Evolutionary conservation across 805 yeast species (phyloP), one percentile per base, ranked within the genome.

Genomic region (Lipomyces sp.): DNA sequence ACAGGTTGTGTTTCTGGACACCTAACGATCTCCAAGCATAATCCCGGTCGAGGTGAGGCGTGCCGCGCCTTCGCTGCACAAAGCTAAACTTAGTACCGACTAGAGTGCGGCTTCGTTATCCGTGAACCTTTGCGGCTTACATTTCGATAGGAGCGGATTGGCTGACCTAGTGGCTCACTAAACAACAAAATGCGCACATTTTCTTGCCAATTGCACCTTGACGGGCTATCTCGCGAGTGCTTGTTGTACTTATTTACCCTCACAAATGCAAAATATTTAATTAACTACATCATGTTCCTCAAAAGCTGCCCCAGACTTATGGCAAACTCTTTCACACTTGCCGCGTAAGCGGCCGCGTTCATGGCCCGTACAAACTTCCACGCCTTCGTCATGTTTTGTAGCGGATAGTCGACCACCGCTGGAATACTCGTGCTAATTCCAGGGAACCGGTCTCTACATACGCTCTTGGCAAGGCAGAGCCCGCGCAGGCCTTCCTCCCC

Each of bases 401-500:
- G 90, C 1, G 99, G 99, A 75, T 95, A 95, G 77, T 95, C 98
- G 59, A 95, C 80, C 1, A 94, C 92, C 50, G 86, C 85, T 1
- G 99, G 99, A 51, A 95, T 92, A 1, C 96, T 90, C 5, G 92
- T 86, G 24, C 74, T 68, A 13, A 95, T 82, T 71, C 91, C 85
- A 32, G 94, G 87, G 57, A 89, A 84, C 70, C 85, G 87, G 79
- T 95, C 98, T 81, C 85, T 89, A 67, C 97, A 92, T 2, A 95
- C 85, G 55, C 96, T 87, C 75, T 95, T 95, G 63, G 92, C 90
- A 64, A 87, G 83, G 77, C 98, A 94, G 56, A 95, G 81, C 0
- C 97, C 98, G 53, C 91, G 85, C 54, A 95, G 82, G 1, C 99
- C 99, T 81, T 95, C 99, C 76, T 89, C 97, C 57, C 99, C 99